Evolutionary conservation across 306 rosid species (phyloP).

Genomic region (Cyamopsis tetragonoloba): DNA sequence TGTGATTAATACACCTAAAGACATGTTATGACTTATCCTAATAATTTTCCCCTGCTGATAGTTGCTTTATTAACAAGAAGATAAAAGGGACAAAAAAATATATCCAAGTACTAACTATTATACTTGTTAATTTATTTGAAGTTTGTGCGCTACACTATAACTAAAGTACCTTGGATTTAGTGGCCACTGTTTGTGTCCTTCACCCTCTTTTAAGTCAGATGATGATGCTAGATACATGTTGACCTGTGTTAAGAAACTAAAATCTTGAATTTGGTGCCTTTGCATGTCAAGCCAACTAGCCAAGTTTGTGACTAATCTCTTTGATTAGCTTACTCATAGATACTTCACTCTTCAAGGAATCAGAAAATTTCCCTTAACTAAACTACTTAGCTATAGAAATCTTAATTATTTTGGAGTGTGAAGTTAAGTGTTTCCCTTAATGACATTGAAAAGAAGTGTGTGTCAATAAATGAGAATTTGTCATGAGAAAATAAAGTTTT

Average conservation of each 20-base stretch:
- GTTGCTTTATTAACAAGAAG: conserved; percentile 11
- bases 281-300: too few relatives aligned
- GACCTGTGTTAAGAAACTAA: neutral
- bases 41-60: neutral
- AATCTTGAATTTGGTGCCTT: neutral
- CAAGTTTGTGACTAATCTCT: too few relatives aligned
- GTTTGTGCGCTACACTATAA: neutral
- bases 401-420: too few relatives aligned
- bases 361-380: too few relatives aligned
- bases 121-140: neutral
- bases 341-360: too few relatives aligned
- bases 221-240: neutral
- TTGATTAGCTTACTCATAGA: too few relatives aligned
- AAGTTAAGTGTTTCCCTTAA: too few relatives aligned
- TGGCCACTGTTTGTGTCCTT: neutral
- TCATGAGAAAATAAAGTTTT: too few relatives aligned
- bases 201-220: neutral
- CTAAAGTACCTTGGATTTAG: neutral
- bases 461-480: too few relatives aligned
- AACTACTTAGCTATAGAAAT: too few relatives aligned
- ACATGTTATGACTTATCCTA: neutral
- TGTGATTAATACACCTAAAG: neutral
- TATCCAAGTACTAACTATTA: neutral
- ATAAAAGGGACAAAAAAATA: neutral
- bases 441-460: too few relatives aligned